phyloP scores from a whole-genome alignment of 352 stramenopile genomes.

The Pythium scleroteichum region DNA sequence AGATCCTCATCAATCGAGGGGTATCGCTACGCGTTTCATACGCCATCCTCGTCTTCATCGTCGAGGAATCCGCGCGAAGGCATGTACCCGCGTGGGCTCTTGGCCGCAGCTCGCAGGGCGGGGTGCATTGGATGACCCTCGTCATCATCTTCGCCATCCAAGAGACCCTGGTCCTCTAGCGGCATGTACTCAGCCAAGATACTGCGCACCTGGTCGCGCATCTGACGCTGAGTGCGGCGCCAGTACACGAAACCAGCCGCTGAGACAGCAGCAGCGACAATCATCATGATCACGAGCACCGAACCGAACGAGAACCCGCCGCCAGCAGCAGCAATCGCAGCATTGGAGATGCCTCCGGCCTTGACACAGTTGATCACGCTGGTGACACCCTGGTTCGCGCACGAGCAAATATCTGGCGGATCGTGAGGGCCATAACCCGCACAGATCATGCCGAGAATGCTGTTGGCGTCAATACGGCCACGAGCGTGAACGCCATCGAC shows the following conservation, averaged over 20 bases:
- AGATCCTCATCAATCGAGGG: conserved; percentile 2
- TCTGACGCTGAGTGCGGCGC: conserved; percentile 90
- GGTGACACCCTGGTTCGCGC: conserved; percentile 57
- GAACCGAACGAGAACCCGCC: conserved; percentile 79
- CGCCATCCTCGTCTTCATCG: conserved; percentile 69
- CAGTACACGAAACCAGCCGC: conserved; percentile 89
- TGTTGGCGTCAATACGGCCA: conserved; percentile 87
- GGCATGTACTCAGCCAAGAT: conserved; percentile 98
- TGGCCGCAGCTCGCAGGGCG: conserved; percentile 62
- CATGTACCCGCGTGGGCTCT: conserved; percentile 86
- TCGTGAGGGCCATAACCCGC: conserved; percentile 80
- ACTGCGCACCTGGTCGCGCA: conserved; percentile 94
- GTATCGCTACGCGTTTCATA: conserved; percentile 39
- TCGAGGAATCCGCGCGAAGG: conserved; percentile 83
- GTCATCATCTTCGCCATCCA: conserved; percentile 71
- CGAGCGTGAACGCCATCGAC: conserved; percentile 94
- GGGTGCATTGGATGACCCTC: conserved; percentile 69
- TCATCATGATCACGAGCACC: conserved; percentile 83
- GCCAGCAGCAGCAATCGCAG: conserved; percentile 45
- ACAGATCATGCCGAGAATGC: conserved; percentile 87
- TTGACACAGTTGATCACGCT: conserved; percentile 72
- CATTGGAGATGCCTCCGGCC: conserved; percentile 66
- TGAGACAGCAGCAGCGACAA: conserved; percentile 76
- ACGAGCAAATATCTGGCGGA: conserved; percentile 77
- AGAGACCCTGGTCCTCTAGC: conserved; percentile 82